Base-by-base conservation (phyloP, 208 protist species). In the Trypanosoma platydactyli region DNA sequence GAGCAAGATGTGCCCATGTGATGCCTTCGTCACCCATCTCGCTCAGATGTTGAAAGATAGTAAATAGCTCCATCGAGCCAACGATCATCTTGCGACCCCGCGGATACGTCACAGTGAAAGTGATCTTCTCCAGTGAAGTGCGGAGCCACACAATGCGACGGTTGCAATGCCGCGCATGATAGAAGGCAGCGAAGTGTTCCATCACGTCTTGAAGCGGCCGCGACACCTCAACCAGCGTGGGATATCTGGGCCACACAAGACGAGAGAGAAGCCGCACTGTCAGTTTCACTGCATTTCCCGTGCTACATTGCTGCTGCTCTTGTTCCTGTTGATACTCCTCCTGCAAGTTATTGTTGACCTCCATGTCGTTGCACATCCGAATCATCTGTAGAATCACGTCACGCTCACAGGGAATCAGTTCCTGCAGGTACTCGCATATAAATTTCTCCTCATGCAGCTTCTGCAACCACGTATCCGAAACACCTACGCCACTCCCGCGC, bases 341-440 rank as follows among this genome's bases (percentile, higher is more conserved):
- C 18, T 50, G 54, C 20, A 42, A 1, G 22, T 61, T 27, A 29
- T 27, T 50, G 5, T 15, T 41, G 5, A 49, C 12, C 6, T 25
- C 49, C 5, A 71, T 41, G 45, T 71, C 66, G 30, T 35, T 42
- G 25, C 66, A 71, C 66, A 71, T 71, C 16, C 57, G 55, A 35
- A 64, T 56, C 66, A 71, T 59, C 20, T 71, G 55, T 35, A 20
- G 49, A 40, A 86, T 64, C 11, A 59, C 73, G 15, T 83, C 71
- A 7, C 71, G 61, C 45, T 75, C 67, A 18, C 22, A 3, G 11
- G 61, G 55, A 11, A 60, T 20, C 16, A 54, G 20, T 55, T 67
- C 60, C 2, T 58, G 40, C 16, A 88, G 63, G 49, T 80, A 83
- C 42, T 65, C 41, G 48, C 74, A 68, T 16, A 75, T 60, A 27